phyloP scores from a whole-genome alignment of 495 filamentous ascomycete species.

The Xylaria telfairii region DNA sequence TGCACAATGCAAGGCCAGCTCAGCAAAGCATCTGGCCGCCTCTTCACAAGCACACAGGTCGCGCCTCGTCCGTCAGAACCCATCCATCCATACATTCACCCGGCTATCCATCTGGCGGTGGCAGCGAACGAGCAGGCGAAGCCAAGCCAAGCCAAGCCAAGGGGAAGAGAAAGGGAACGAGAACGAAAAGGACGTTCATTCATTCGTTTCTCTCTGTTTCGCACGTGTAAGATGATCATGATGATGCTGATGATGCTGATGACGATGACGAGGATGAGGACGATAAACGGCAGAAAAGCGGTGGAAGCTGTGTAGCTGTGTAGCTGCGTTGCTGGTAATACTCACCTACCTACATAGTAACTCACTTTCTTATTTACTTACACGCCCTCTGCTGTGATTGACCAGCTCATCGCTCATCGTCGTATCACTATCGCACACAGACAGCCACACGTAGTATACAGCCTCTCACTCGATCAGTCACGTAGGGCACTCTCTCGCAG shows the following conservation, averaged over 20 bases:
- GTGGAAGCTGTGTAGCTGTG: constrained; percentile 15
- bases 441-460: background rate
- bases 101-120: constrained; percentile 21
- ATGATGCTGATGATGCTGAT: background rate
- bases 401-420: constrained; percentile 20
- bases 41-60: background rate
- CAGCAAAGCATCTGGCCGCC: constrained; percentile 26
- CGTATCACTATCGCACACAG: constrained; percentile 13
- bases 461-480: background rate
- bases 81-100: too few species aligned
- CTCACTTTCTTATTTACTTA: constrained; percentile 4
- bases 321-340: background rate
- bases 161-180: background rate
- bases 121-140: background rate
- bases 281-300: constrained; percentile 11
- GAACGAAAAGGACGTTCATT: background rate
- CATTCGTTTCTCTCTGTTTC: background rate
- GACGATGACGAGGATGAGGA: constrained; percentile 7
- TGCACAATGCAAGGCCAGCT: constrained; percentile 29
- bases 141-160: background rate
- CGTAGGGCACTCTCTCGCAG: background rate
- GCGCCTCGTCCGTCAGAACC: constrained; percentile 26
- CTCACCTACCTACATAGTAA: too few species aligned
- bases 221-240: background rate
- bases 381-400: background rate